A percentile compares a stretch with the other conserved stretches of the same genome.
These are phyloP conservation scores for Zea luxurians DNA, from an alignment of 176 grass and related monocot species.

Conservation along the genomic window DNA sequence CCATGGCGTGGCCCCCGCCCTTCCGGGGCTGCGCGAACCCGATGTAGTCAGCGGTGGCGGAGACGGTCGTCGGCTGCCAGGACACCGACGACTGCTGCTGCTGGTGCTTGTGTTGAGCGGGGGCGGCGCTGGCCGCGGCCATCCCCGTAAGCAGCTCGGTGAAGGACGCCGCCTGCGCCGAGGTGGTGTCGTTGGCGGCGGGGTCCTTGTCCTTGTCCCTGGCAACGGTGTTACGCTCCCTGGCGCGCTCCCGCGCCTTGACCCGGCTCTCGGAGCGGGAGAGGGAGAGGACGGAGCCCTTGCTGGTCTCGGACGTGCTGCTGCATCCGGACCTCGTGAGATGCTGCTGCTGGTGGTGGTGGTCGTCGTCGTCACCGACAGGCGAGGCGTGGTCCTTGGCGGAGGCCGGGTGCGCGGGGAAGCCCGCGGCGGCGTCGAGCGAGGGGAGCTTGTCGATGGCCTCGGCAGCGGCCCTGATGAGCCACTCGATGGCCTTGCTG, in stretches of 20 bases:
- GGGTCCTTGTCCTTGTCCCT: slow-evolving; percentile 42
- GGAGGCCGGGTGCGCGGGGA: slow-evolving; percentile 41
- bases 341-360: slow-evolving; percentile 19
- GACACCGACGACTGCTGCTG: neutral
- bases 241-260: slow-evolving; percentile 72
- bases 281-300: slow-evolving; percentile 82
- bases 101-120: slow-evolving; percentile 34
- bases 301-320: slow-evolving; percentile 87
- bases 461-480: slow-evolving; percentile 66
- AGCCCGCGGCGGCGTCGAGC: slow-evolving; percentile 32
- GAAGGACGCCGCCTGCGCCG: slow-evolving; percentile 57
- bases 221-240: slow-evolving; percentile 46
- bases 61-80: slow-evolving; percentile 36
- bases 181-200: neutral
- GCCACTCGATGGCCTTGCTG: slow-evolving; percentile 92
- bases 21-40: slow-evolving; percentile 49
- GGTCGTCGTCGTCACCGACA: neutral
- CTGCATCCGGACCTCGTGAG: slow-evolving; percentile 68
- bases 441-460: slow-evolving; percentile 76
- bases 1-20: neutral
- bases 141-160: slow-evolving; percentile 76
- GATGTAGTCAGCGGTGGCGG: slow-evolving; percentile 59
- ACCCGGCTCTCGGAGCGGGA: slow-evolving; percentile 77
- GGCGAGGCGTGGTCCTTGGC: neutral
- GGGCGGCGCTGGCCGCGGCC: slow-evolving; percentile 3